These are phyloP conservation scores for Globisporangium abappressorium DNA, from an alignment of 352 stramenopile genomes.

Conservation along the genomic window DNA sequence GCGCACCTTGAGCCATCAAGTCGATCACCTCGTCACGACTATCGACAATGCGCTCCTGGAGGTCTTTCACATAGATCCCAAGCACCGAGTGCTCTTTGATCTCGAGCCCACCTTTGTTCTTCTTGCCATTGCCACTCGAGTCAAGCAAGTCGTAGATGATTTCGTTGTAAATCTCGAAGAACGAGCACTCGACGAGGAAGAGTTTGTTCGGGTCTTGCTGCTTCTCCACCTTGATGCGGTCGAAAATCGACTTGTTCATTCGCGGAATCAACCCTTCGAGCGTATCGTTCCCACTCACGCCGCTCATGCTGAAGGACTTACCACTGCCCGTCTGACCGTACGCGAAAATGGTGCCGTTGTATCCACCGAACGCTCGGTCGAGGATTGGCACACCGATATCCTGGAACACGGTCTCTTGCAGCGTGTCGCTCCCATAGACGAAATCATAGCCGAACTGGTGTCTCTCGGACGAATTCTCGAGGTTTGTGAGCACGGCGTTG, in stretches of 20 bases:
- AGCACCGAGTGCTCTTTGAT: slow-evolving; percentile 94
- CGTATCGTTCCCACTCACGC: slow-evolving; percentile 50
- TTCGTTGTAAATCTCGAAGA: slow-evolving; percentile 97
- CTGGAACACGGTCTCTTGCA: slow-evolving; percentile 70
- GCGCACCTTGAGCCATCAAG: slow-evolving; percentile 67
- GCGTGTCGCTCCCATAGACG: slow-evolving; percentile 79
- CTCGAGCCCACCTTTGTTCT: slow-evolving; percentile 86
- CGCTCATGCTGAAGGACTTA: slow-evolving; percentile 90
- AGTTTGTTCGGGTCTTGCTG: slow-evolving; percentile 65
- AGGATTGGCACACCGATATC: slow-evolving; percentile 80
- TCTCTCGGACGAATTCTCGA: slow-evolving; percentile 74
- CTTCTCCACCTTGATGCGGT: slow-evolving; percentile 67
- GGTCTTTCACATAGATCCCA: slow-evolving; percentile 93
- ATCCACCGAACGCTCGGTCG: slow-evolving; percentile 79
- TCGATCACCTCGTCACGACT: slow-evolving; percentile 83
- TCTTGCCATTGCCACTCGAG: slow-evolving; percentile 82
- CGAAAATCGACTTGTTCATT: slow-evolving; percentile 90
- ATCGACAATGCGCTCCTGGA: slow-evolving; percentile 87
- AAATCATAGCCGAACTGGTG: slow-evolving; percentile 89
- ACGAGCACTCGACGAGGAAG: slow-evolving; percentile 91
- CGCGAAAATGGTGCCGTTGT: slow-evolving; percentile 91
- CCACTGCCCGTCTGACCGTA: slow-evolving; percentile 86
- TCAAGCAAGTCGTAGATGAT: slow-evolving; percentile 94
- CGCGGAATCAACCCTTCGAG: slow-evolving; percentile 89
- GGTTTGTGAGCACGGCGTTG: slow-evolving; percentile 78